A percentile compares a stretch with the other conserved stretches of the same genome.
Conservation (phyloP, 2,329 filamentous ascomycete species). For the Fusarium camptoceras region DNA sequence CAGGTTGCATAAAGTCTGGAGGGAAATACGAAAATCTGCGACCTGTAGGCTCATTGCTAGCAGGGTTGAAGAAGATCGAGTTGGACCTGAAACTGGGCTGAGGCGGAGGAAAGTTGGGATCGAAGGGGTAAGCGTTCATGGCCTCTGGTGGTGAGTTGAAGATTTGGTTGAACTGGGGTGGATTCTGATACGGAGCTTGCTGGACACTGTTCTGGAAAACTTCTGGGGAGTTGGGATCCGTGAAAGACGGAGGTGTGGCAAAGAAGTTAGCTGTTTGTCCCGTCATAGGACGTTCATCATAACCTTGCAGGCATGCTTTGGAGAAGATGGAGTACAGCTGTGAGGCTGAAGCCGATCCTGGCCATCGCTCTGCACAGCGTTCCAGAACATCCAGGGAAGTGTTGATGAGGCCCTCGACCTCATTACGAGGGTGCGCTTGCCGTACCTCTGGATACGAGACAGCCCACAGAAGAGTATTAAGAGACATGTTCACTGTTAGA, state of each 20-base stretch:
- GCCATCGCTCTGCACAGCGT: constrained; percentile 88
- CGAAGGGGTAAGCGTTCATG: constrained; percentile 60
- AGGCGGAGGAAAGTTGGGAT: constrained; percentile 55
- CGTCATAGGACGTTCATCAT: constrained; percentile 66
- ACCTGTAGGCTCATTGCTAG: constrained; percentile 64
- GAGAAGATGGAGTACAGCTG: constrained; percentile 90
- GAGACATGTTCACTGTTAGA: constrained; percentile 87
- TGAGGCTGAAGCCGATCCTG: constrained; percentile 85
- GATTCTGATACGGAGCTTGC: constrained; percentile 57
- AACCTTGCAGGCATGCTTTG: constrained; percentile 87
- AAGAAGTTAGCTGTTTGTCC: constrained; percentile 48
- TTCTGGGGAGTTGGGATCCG: constrained; percentile 50
- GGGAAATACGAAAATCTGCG: constrained; percentile 74
- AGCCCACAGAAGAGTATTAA: constrained; percentile 93
- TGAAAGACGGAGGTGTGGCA: constrained; percentile 50
- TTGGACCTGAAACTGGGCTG: constrained; percentile 73
- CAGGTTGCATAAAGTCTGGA: constrained; percentile 60
- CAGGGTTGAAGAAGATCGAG: constrained; percentile 73
- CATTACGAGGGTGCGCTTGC: constrained; percentile 75
- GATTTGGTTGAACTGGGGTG: constrained; percentile 69
- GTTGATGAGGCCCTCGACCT: constrained; percentile 80
- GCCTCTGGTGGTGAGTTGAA: constrained; percentile 68
- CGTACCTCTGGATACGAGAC: constrained; percentile 89
- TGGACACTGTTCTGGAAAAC: constrained; percentile 47
- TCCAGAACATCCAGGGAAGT: constrained; percentile 82